Conservation (phyloP, 352 stramenopile genomes). For the Bremia lactucae region DNA sequence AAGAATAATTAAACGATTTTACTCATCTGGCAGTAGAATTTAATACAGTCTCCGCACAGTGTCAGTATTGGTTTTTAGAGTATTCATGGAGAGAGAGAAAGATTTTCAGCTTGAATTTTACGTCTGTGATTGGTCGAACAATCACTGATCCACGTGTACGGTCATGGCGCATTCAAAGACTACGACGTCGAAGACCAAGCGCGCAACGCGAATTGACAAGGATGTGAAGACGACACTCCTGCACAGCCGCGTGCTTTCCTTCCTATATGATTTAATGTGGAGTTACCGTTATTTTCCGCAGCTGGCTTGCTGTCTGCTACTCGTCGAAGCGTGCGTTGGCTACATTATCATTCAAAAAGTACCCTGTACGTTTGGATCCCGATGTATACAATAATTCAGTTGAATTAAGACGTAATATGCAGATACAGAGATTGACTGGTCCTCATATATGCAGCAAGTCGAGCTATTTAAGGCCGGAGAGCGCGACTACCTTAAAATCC, state of each 20-base stretch:
- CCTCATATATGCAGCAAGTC: constrained; percentile 98
- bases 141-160: background rate
- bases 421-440: constrained; percentile 99
- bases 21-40: too few relatives aligned
- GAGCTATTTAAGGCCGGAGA: constrained; percentile 88
- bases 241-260: constrained; percentile 55
- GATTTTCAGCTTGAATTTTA: too few relatives aligned
- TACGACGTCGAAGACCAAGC: constrained; percentile 12
- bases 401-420: background rate
- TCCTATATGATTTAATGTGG: constrained; percentile 80
- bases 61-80: too few relatives aligned
- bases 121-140: too few relatives aligned
- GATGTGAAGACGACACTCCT: constrained; percentile 71
- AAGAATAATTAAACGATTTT: too few relatives aligned
- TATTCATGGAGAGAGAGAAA: too few relatives aligned
- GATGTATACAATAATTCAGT: background rate
- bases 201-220: constrained; percentile 77
- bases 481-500: constrained; percentile 92
- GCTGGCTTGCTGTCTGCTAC: constrained; percentile 41
- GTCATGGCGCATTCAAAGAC: constrained; percentile 24
- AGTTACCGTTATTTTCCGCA: constrained; percentile 80
- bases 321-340: constrained; percentile 45
- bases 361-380: constrained; percentile 17
- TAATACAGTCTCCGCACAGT: too few relatives aligned
- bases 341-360: constrained; percentile 78